phyloP scores from a whole-genome alignment of 805 yeast genomes.

The Ogataea trehaloabstinens region DNA sequence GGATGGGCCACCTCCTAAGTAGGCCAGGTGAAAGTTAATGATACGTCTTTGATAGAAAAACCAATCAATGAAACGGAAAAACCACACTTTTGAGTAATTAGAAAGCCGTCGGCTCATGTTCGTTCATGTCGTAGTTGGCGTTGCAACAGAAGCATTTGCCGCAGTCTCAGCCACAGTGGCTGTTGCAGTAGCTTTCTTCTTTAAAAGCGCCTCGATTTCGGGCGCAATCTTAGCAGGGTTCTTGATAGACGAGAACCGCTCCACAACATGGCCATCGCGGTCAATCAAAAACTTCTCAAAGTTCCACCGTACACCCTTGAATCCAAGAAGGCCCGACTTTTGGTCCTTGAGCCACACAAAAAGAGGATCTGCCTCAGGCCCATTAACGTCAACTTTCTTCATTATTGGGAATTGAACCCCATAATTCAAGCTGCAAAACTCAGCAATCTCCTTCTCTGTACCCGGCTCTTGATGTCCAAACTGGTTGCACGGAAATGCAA shows the following conservation, averaged over 20 bases:
- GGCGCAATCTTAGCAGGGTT: slow-evolving; percentile 61
- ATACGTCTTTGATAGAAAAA: too few relatives aligned
- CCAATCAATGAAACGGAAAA: too few relatives aligned
- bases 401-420: slow-evolving; percentile 91
- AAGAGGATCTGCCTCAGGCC: slow-evolving; percentile 75
- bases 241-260: slow-evolving; percentile 57
- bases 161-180: background rate
- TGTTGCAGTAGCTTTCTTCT: background rate
- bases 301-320: slow-evolving; percentile 64
- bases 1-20: slow-evolving; percentile 93
- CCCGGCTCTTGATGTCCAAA: slow-evolving; percentile 82
- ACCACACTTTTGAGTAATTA: too few relatives aligned
- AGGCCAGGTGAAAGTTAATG: slow-evolving; percentile 25
- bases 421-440: slow-evolving; percentile 74
- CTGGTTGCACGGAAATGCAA: slow-evolving; percentile 93
- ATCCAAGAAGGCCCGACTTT: slow-evolving; percentile 61
- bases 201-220: slow-evolving; percentile 58
- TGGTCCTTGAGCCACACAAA: slow-evolving; percentile 69
- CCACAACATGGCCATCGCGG: slow-evolving; percentile 52
- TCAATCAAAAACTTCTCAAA: slow-evolving; percentile 59
- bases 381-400: slow-evolving; percentile 88
- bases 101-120: too few relatives aligned
- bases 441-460: slow-evolving; percentile 61
- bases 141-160: background rate
- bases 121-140: too few relatives aligned